Base-by-base conservation (phyloP, 1,284 basidiomycete species). In the Sanghuangporus weigelae region DNA sequence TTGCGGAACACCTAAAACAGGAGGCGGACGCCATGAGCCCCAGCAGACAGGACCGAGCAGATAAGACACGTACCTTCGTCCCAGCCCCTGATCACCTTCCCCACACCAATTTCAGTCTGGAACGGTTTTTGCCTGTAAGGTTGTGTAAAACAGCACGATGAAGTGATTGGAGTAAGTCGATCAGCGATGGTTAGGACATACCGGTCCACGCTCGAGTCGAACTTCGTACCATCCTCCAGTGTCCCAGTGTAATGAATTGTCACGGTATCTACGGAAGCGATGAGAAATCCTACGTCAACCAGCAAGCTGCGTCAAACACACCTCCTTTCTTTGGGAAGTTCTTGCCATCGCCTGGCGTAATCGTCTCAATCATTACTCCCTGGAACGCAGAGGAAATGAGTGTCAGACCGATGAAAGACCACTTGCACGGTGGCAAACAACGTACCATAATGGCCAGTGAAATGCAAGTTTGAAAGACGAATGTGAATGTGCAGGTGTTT, bases 71-170 rank as follows among this genome's bases (percentile, higher is more conserved):
- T 71, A 91, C 93, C 92, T 76, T 95, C 92, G 72, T 96, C 93
- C 93, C 93, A 96, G 49, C 93, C 93, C 74, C 82, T 88, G 77
- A 95, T 95, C 62, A 95, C 92, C 73, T 86, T 86, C 42, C 89
- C 89, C 53, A 87, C 79, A 62, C 91, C 92, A 68, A 96, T 95
- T 71, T 82, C 73, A 23, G 90, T 93, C 71, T 79, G 73, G 75
- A 95, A 95, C 2, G 92, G 85, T 0, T 10, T 8, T 0, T 76
- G 75, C 57, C 89, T 90, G 66, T 23, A 31, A 49, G 59, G 44
- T 16, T 39, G 42, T 44, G 1, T 11, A 46, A 8, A 26, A n/a
- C n/a, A 59, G 46, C 5, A 10, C 16, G 58, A 50, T 19, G 2
- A 35, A 26, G 21, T 31, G 26, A 31, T 31, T 31, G 26, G 26